Percentiles rank a stretch among this genome's conserved stretches.
Evolutionary conservation across 495 filamentous ascomycete genomes (phyloP).

Genomic region (Pseudoneurospora amorphoporcata): DNA sequence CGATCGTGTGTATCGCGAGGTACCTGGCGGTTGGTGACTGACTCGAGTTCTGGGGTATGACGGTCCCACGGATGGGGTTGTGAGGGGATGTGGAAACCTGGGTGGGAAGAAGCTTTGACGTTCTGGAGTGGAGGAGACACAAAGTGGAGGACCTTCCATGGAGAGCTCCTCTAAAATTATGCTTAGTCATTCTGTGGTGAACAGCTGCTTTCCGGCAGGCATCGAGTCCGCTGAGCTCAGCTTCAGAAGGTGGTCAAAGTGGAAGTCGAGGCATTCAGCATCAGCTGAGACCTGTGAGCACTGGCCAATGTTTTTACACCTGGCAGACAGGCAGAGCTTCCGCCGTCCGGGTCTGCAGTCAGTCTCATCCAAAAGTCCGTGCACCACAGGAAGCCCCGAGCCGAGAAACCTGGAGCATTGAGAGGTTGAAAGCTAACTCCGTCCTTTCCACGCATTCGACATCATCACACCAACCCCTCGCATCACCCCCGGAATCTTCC

Average conservation of each 20-base stretch:
- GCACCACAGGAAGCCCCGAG: conserved; percentile 1
- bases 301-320: neutral
- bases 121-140: neutral
- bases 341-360: neutral
- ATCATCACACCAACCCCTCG: conserved; percentile 1
- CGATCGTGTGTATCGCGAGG: neutral
- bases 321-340: neutral
- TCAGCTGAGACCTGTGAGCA: neutral
- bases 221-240: neutral
- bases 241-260: neutral
- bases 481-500: neutral
- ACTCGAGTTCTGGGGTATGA: neutral
- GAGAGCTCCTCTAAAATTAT: neutral
- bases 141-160: neutral
- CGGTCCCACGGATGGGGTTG: neutral
- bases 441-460: conserved; percentile 1
- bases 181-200: conserved; percentile 1
- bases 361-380: neutral
- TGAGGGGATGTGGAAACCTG: neutral
- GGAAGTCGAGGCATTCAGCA: neutral
- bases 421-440: neutral
- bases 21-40: neutral
- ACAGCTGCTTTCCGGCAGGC: neutral
- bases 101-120: neutral
- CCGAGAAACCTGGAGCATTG: neutral